A percentile compares a stretch with the other conserved stretches of the same genome.
Conservation (phyloP, 495 filamentous ascomycete species). For the Aspergillus funiculosus region DNA sequence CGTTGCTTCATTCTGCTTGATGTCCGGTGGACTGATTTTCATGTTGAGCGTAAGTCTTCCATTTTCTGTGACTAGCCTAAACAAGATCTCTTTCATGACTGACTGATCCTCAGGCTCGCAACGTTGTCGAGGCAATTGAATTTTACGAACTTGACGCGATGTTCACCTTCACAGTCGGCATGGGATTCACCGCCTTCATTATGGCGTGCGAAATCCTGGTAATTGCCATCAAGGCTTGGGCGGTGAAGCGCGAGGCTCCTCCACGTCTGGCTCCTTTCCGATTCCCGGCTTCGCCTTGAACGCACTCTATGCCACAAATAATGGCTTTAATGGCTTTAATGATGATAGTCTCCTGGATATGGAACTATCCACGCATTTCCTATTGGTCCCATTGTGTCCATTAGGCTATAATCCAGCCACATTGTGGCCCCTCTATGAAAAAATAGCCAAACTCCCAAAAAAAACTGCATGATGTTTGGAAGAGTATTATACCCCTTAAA, state of each 20-base stretch:
- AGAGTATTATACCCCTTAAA: conserved; percentile 14
- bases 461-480: conserved; percentile 6
- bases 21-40: conserved; percentile 83
- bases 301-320: neutral
- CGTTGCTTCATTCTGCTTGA: conserved; percentile 77
- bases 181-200: conserved; percentile 75
- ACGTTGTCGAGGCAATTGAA: conserved; percentile 73
- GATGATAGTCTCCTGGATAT: too few relatives aligned
- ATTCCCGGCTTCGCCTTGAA: conserved; percentile 19
- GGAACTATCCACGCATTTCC: neutral
- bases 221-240: conserved; percentile 89
- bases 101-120: conserved; percentile 58
- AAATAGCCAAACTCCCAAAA: neutral
- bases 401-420: neutral
- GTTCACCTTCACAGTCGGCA: conserved; percentile 87
- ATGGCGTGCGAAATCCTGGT: conserved; percentile 79
- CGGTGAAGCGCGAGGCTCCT: conserved; percentile 54
- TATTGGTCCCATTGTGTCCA: neutral
- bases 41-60: conserved; percentile 75
- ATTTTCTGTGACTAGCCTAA: too few relatives aligned
- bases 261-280: conserved; percentile 22
- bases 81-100: too few relatives aligned
- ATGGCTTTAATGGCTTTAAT: too few relatives aligned
- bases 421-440: neutral
- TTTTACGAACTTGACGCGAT: conserved; percentile 68